Conservation (phyloP, 1,284 basidiomycete species). For the Puccinia horiana region DNA sequence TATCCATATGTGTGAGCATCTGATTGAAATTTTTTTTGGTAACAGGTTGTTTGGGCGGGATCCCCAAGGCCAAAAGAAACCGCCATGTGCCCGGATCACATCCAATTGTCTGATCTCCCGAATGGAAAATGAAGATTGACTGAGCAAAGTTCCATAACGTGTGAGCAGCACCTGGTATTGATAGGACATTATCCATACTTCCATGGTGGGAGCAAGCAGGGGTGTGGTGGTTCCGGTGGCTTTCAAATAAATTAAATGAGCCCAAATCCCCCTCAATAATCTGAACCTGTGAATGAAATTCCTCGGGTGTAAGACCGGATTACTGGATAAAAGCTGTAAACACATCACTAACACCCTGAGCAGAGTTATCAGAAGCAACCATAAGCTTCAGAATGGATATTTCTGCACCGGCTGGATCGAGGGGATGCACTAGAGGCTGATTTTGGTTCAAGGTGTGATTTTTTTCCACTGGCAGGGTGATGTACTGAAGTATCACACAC, state of each 20-base stretch:
- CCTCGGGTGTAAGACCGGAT: background rate
- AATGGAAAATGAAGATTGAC: background rate
- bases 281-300: background rate
- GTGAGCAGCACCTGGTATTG: background rate
- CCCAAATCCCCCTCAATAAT: background rate
- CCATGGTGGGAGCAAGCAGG: background rate
- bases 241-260: background rate
- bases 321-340: background rate
- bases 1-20: background rate
- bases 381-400: no score
- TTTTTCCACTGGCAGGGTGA: background rate
- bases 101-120: background rate
- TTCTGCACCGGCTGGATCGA: background rate
- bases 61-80: background rate
- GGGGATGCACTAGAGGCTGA: background rate
- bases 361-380: conserved; percentile 13
- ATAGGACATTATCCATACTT: background rate
- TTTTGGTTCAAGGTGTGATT: no score
- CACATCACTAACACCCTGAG: background rate
- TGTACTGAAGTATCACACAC: background rate
- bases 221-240: background rate
- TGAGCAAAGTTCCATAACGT: background rate
- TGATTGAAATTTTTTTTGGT: background rate
- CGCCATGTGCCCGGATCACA: background rate
- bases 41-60: background rate